phyloP scores from a whole-genome alignment of 2,329 filamentous ascomycete genomes.

The Trichophyton benhamiae region DNA sequence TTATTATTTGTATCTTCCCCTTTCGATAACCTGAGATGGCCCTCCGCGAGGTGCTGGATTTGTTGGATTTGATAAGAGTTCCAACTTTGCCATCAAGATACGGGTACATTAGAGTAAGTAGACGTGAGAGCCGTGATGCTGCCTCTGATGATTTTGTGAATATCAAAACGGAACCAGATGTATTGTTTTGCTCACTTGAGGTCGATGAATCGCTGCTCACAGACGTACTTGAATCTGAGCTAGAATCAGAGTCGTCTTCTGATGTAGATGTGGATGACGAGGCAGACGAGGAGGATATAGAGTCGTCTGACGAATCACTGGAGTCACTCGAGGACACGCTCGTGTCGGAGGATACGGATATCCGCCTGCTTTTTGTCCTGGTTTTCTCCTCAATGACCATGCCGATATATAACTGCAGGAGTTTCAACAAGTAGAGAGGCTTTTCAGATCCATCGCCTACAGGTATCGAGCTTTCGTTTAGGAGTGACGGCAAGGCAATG shows the following conservation, averaged over 20 bases:
- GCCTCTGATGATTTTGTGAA: conserved; percentile 88
- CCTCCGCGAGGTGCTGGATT: conserved; percentile 57
- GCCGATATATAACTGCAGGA: conserved; percentile 44
- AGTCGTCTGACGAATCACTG: conserved; percentile 24
- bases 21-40: conserved; percentile 54
- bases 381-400: conserved; percentile 7
- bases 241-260: conserved; percentile 20
- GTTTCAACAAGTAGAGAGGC: conserved; percentile 70
- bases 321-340: conserved; percentile 15
- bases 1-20: conserved; percentile 57
- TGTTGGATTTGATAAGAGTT: conserved; percentile 64
- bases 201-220: conserved; percentile 11
- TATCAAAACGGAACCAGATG: conserved; percentile 47
- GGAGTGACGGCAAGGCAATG: conserved; percentile 43
- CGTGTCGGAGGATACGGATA: neutral
- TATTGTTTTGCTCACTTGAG: conserved; percentile 24
- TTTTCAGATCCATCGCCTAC: conserved; percentile 59
- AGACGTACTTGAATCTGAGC: conserved; percentile 16
- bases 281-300: conserved; percentile 18
- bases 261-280: conserved; percentile 13
- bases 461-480: conserved; percentile 56
- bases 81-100: conserved; percentile 46
- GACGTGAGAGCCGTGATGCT: conserved; percentile 70
- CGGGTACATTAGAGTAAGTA: conserved; percentile 57
- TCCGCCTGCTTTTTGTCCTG: neutral